Base-by-base conservation (phyloP, 2,329 filamentous ascomycete genomes). In the Neopestalotiopsis rosae region DNA sequence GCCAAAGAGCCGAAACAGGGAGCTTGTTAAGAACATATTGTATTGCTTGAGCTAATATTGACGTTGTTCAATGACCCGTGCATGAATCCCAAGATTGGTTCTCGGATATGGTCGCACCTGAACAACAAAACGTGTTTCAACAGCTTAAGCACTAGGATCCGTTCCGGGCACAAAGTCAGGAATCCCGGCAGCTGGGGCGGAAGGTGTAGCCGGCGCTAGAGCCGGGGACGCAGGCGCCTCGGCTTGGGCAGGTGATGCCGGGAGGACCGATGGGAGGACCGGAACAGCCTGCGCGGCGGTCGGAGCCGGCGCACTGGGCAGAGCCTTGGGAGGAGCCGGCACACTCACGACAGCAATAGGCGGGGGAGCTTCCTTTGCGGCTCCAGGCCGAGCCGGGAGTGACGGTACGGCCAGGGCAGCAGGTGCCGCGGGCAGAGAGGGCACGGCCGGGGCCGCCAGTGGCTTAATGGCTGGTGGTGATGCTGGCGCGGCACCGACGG, bases 111-210 rank as follows among this genome's bases (percentile, higher is more conserved):
- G 20, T 17, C 20, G 45, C n/a, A 5, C 14, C 24, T 28, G 24
- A n/a, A 17, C 17, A 20, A 9, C 9, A 7, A 6, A 20, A 9
- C 9, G 7, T 9, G 9, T 52, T 52, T 40, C n/a, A 5, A 12
- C 45, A 58, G 1, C 20, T 66, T 28, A 57, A 28, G 49, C 63
- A 56, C 42, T 66, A 4, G 63, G 63, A 3, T 17, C 20, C 20
- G 63, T 58, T 12, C 63, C 63, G 13, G 63, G 63, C 17, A 66
- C 63, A 58, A 66, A 66, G 32, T 66, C 30, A n/a, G 63, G 63
- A 9, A 66, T 66, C 7, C 17, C 63, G 17, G 20, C 45, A 32
- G 28, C 49, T 10, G 63, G 14, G 24, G 30, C 49, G 2, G 45
- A 45, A 3, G 63, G 34, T 12, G 63, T 42, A 57, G 63, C 63